A percentile compares a stretch with the other conserved stretches of the same genome.
These are phyloP conservation scores for Manihot esculenta DNA, from an alignment of 441 rosid species.

Conservation along the genomic window DNA sequence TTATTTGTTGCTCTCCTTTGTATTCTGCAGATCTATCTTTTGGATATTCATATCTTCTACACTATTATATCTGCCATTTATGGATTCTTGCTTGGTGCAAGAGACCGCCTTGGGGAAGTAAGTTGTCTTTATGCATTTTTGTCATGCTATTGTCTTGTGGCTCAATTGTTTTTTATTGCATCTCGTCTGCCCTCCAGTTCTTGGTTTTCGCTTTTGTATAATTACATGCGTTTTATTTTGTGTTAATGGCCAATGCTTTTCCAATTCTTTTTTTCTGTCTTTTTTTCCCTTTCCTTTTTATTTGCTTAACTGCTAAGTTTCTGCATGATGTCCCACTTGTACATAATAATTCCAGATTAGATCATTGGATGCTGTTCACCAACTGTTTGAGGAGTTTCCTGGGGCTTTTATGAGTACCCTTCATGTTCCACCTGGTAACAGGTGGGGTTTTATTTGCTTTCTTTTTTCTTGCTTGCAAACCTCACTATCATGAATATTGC, in stretches of 20 bases:
- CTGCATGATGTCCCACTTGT: constrained; percentile 17
- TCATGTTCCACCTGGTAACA: constrained; percentile 53
- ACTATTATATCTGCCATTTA: constrained; percentile 83
- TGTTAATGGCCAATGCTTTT: background rate
- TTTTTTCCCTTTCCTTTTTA: background rate
- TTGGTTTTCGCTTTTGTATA: background rate
- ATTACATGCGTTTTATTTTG: background rate
- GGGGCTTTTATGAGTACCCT: constrained; percentile 71
- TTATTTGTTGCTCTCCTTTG: constrained; percentile 17
- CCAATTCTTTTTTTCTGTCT: background rate
- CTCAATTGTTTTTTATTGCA: background rate
- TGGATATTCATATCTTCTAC: constrained; percentile 84
- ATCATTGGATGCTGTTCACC: constrained; percentile 86
- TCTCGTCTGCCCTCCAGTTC: background rate
- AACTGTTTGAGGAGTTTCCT: constrained; percentile 85
- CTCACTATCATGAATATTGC: background rate
- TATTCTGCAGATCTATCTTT: constrained; percentile 75
- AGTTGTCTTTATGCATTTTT: constrained; percentile 20
- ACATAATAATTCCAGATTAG: constrained; percentile 57
- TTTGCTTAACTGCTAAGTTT: constrained; percentile 1
- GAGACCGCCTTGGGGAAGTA: constrained; percentile 99
- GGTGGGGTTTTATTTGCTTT: constrained; percentile 33
- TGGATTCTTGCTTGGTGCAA: constrained; percentile 98
- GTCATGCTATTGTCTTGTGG: background rate
- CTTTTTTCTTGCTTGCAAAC: background rate